These are phyloP conservation scores for Skeletonema grethae DNA, from an alignment of 108 stramenopile genomes.

Conservation along the genomic window DNA sequence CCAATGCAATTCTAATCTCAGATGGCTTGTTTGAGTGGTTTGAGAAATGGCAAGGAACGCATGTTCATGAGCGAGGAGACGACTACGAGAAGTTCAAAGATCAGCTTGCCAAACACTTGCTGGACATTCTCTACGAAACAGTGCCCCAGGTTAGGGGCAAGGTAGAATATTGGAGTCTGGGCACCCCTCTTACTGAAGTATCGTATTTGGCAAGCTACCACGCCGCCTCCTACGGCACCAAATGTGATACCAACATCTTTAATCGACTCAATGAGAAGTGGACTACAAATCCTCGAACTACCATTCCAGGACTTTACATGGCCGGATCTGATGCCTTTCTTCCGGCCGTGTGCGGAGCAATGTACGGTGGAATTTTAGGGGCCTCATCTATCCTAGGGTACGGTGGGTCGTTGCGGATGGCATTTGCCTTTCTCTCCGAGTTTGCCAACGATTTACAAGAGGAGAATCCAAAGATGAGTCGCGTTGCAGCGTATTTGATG, in stretches of 20 bases:
- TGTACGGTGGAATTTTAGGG: too few relatives aligned
- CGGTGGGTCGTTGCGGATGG: slow-evolving; percentile 1
- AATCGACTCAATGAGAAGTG: slow-evolving; percentile 49
- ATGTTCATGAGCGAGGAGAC: slow-evolving; percentile 31
- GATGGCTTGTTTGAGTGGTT: slow-evolving; percentile 62
- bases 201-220: slow-evolving; percentile 45
- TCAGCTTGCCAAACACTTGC: slow-evolving; percentile 47
- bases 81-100: slow-evolving; percentile 62
- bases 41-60: slow-evolving; percentile 40
- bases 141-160: slow-evolving; percentile 55
- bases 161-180: slow-evolving; percentile 49
- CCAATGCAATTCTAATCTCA: slow-evolving; percentile 57
- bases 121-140: slow-evolving; percentile 60
- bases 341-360: too few relatives aligned
- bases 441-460: slow-evolving; percentile 17
- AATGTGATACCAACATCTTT: slow-evolving; percentile 54
- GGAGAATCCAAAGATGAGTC: slow-evolving; percentile 23
- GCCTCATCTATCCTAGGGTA: slow-evolving; percentile 9
- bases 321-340: slow-evolving; percentile 40
- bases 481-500: slow-evolving; percentile 17
- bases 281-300: slow-evolving; percentile 56
- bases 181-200: slow-evolving; percentile 59
- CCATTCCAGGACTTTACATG: slow-evolving; percentile 49
- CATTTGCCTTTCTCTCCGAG: slow-evolving; percentile 25
- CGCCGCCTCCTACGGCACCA: slow-evolving; percentile 57